Percentiles rank a stretch among this genome's conserved stretches.
Conservation (phyloP, 768 basidiomycete genomes). For the Termitomyces sp. region DNA sequence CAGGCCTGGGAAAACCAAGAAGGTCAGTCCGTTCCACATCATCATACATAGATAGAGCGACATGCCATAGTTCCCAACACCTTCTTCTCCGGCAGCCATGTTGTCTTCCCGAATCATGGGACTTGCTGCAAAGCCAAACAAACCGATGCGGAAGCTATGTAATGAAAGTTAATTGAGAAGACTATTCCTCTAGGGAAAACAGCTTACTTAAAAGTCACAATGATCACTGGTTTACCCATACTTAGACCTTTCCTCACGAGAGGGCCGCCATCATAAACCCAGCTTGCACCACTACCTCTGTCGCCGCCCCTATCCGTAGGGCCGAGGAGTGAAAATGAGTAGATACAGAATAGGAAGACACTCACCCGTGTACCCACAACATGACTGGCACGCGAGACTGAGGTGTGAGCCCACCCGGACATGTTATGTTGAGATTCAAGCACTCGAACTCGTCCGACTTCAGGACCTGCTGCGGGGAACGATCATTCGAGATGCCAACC, state of each 20-base stretch:
- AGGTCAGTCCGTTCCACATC: slow-evolving; percentile 4
- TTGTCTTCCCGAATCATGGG: slow-evolving; percentile 66
- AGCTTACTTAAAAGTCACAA: slow-evolving; percentile 74
- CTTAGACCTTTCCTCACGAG: slow-evolving; percentile 65
- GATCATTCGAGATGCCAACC: slow-evolving; percentile 50
- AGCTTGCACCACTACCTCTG: slow-evolving; percentile 68
- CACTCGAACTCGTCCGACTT: slow-evolving; percentile 76
- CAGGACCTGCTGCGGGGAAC: slow-evolving; percentile 48
- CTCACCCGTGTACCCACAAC: slow-evolving; percentile 85
- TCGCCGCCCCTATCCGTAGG: slow-evolving; percentile 53
- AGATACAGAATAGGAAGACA: slow-evolving; percentile 9
- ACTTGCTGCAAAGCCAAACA: slow-evolving; percentile 74
- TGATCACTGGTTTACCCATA: slow-evolving; percentile 58
- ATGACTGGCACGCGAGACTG: slow-evolving; percentile 66
- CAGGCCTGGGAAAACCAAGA: slow-evolving; percentile 37
- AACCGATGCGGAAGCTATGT: slow-evolving; percentile 68
- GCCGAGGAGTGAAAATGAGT: slow-evolving; percentile 1
- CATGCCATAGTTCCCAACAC: slow-evolving; percentile 75
- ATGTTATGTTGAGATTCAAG: slow-evolving; percentile 77
- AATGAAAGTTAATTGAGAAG: background rate
- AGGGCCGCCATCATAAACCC: slow-evolving; percentile 72
- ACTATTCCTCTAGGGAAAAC: background rate
- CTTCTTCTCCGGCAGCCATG: slow-evolving; percentile 55
- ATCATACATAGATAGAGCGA: slow-evolving; percentile 3
- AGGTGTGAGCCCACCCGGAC: slow-evolving; percentile 50